Conservation (phyloP, 164 flowering plant species). For the Tetrastigma voinierianum region DNA sequence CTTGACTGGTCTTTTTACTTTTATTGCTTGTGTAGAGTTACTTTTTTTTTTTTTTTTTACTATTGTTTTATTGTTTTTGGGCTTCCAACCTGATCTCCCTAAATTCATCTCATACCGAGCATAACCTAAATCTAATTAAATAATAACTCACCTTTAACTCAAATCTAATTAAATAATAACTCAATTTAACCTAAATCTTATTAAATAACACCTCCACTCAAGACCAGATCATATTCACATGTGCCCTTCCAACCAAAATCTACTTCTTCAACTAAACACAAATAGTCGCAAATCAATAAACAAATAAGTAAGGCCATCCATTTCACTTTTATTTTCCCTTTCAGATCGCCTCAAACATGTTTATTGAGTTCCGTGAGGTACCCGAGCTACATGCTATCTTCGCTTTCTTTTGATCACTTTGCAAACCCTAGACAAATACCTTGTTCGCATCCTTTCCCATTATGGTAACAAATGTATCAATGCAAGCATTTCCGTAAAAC, state of each 20-base stretch:
- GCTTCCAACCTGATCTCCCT: too few relatives aligned
- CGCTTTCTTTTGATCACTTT: conserved; percentile 29
- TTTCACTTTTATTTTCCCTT: conserved; percentile 1
- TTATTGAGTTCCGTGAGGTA: conserved; percentile 9
- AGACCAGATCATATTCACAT: conserved; percentile 28
- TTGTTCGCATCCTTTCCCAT: conserved; percentile 22
- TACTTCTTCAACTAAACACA: conserved; percentile 25
- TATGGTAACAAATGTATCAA: conserved; percentile 7
- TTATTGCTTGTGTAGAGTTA: too few relatives aligned
- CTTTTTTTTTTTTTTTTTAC: too few relatives aligned
- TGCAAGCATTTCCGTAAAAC: conserved; percentile 35
- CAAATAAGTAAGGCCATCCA: conserved; percentile 16
- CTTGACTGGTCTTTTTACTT: too few relatives aligned
- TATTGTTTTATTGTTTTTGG: too few relatives aligned
- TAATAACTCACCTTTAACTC: too few relatives aligned
- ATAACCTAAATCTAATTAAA: too few relatives aligned
- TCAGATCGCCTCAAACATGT: conserved; percentile 10
- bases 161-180: too few relatives aligned
- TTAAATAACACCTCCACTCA: conserved; percentile 16
- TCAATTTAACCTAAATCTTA: too few relatives aligned
- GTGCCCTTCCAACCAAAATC: conserved; percentile 29
- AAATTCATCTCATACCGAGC: too few relatives aligned
- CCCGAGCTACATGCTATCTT: conserved; percentile 7
- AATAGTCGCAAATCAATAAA: conserved; percentile 35
- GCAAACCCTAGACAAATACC: conserved; percentile 12